Conservation (phyloP, 192 early-diverging fungal species). For the Podila epicladia region DNA sequence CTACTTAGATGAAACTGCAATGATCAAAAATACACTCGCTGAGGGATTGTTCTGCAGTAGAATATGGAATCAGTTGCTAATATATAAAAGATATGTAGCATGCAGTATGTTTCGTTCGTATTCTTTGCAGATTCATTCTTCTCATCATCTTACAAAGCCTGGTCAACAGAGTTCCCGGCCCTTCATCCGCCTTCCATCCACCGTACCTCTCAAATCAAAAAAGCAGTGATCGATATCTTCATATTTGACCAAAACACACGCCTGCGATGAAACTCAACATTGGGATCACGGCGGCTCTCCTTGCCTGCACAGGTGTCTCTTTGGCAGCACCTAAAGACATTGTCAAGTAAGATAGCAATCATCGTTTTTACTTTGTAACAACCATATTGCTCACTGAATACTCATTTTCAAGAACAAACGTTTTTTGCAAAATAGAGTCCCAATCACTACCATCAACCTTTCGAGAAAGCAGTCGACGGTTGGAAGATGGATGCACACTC, state of each 20-base stretch:
- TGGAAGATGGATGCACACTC: slow-evolving; percentile 17
- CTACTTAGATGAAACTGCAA: too few species aligned
- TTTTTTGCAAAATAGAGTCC: slow-evolving; percentile 11
- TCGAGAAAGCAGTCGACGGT: slow-evolving; percentile 13
- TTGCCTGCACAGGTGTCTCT: background rate
- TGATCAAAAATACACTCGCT: background rate
- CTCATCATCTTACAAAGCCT: background rate
- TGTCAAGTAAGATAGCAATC: slow-evolving; percentile 15
- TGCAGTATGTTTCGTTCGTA: too few species aligned
- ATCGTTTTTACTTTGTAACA: background rate
- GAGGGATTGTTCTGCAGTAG: background rate
- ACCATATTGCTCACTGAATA: too few species aligned
- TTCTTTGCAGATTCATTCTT: too few species aligned
- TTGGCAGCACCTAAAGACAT: slow-evolving; percentile 1
- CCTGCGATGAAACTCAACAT: slow-evolving; percentile 13
- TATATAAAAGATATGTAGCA: background rate
- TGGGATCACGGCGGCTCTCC: slow-evolving; percentile 18
- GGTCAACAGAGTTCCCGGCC: background rate
- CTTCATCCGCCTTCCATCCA: background rate
- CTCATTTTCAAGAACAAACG: too few species aligned
- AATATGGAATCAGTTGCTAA: background rate
- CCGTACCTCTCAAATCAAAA: background rate
- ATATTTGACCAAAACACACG: background rate
- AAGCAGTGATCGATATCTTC: background rate
- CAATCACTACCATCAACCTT: slow-evolving; percentile 9